Base-by-base conservation (phyloP, 176 grass and related monocot genomes). In the Guadua angustifolia region DNA sequence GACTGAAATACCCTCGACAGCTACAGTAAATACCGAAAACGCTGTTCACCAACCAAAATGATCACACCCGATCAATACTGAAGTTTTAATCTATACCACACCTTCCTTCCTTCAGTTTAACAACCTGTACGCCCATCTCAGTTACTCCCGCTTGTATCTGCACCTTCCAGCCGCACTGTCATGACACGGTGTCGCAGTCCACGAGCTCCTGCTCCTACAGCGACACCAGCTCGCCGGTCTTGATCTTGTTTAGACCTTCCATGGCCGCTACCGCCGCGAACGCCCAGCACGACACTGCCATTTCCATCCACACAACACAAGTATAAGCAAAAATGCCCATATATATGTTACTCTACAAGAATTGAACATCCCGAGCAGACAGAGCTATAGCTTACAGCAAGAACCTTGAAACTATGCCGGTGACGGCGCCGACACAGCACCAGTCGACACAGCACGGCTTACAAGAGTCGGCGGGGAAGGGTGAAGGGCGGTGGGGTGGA, bases 231-330 rank as follows among this genome's bases (percentile, higher is more conserved):
- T 56, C 19, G 18, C 85, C 89, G 11, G 85, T 91, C 36, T 13
- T 91, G 56, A 91, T 91, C 73, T 91, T 83, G 61, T 69, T 51
- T 11, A 91, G 67, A 15, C 89, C 85, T 33, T 91, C 89, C 22
- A 80, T 69, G 11, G 89, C 74, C 73, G 75, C 89, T 1, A 75
- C 75, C 4, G 85, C 75, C 9, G 89, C 79, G n/a, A 88, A 88
- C 9, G 85, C 89, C 85, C 89, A 88, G 36, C 89, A 91, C 14
- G 62, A 77, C 83, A 25, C 66, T 73, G 36, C 22, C 42, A 51
- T 73, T 6, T 47, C n/a, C 22, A 67, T 7, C 45, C 9, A 68
- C 19, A 12, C 25, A 52, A 10, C 40, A 19, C 9, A 17, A 64
- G 14, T 15, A 59, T 15, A 42, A 16, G 45, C 10, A 22, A 42